Base-by-base conservation (phyloP, 2,329 filamentous ascomycete species). In the Botrytis sinoallii region DNA sequence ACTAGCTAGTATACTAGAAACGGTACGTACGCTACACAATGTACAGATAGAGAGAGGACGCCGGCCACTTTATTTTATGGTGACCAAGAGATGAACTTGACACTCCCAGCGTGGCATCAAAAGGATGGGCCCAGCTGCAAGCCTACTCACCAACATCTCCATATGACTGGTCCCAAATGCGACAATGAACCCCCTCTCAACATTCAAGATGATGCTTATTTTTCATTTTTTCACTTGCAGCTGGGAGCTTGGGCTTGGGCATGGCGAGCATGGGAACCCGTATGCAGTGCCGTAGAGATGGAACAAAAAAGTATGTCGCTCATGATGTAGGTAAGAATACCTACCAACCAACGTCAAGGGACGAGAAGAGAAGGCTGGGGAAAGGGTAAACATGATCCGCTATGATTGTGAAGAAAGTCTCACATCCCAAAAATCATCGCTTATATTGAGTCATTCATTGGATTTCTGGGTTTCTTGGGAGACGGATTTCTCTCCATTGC, bases 51-150 rank as follows among this genome's bases (percentile, higher is more conserved):
- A 25, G 25, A n/a, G 12, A 8, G 14, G 10, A 29, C 25, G 61
- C 61, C 61, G 61, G 61, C 61, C 61, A 64, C 60, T 42, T 42
- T 5, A 63, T 63, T 55, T 55, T 55, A n/a, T 42, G 29, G 9
- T n/a, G 40, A n/a, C 61, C 61, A 20, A 20, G n/a, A 29, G 60
- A 8, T 18, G 7, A 63, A 63, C 38, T 63, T 63, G 25, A 64
- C 61, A 42, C 20, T 64, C 38, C 61, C 61, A 64, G 25, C 61
- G 61, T 64, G 61, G 61, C 61, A 64, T 64, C 38, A 18, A 63
- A 63, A 42, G 60, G 38, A 63, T 63, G 38, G 60, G 38, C 38
- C 38, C 38, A 64, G 38, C 61, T 64, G 38, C 38, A 64, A 20
- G 38, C 38, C 60, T 42, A 42, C 25, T 52, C 48, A 52, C 38